These are phyloP conservation scores for Scytalidium lignicola DNA, from an alignment of 2,329 filamentous ascomycete genomes.

Conservation along the genomic window DNA sequence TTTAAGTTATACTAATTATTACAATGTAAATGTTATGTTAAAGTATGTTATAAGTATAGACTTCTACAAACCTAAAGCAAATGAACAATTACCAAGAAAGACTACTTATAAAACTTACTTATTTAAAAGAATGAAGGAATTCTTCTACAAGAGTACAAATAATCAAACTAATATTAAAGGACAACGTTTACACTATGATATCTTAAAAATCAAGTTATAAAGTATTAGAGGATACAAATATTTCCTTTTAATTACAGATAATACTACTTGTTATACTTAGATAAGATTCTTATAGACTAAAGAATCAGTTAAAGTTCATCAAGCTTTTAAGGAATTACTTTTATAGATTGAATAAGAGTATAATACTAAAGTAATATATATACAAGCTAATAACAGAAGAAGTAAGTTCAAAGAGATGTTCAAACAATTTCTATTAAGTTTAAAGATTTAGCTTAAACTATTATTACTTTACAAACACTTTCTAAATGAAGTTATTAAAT, in stretches of 20 bases:
- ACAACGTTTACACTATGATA: not conserved
- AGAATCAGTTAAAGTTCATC: not conserved
- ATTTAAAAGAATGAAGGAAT: not conserved
- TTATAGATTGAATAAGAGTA: not conserved
- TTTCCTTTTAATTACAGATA: not conserved
- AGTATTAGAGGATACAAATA: not conserved
- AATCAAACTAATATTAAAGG: not conserved
- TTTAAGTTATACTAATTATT: not conserved
- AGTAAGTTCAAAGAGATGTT: not conserved
- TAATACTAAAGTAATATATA: not conserved
- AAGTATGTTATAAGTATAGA: not conserved
- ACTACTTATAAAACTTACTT: not conserved
- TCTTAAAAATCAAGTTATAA: not conserved
- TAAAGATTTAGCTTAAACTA: not conserved
- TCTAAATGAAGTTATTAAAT: not conserved
- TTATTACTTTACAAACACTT: not conserved
- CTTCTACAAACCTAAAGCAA: not conserved
- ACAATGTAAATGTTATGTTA: not conserved
- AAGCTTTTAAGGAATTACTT: not conserved
- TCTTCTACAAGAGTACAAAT: not conserved
- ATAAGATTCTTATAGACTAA: not conserved
- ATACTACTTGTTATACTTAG: not conserved
- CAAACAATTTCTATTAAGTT: not conserved
- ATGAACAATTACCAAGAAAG: not conserved
- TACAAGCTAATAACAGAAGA: not conserved